Conservation (phyloP, 2,329 filamentous ascomycete genomes). For the Claviceps citrina region DNA sequence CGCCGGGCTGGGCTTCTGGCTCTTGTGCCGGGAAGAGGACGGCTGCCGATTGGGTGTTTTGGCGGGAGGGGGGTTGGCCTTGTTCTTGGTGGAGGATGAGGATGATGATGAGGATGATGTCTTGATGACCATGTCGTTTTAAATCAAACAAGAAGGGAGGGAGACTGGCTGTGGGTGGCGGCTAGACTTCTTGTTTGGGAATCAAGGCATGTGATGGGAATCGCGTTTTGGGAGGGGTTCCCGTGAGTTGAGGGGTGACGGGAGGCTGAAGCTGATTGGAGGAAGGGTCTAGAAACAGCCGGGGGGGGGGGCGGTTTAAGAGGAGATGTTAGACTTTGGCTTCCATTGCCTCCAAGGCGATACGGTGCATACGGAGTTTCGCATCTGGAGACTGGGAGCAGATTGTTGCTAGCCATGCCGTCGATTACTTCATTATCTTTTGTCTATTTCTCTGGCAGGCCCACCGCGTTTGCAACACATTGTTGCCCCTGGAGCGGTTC, state of each 20-base stretch:
- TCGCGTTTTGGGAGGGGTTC: no score
- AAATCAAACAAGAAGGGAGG: neutral
- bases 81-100: no score
- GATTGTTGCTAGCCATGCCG: neutral
- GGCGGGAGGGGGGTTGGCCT: neutral
- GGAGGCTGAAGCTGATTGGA: neutral
- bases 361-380: no score
- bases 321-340: neutral
- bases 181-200: no score
- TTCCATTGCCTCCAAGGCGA: no score
- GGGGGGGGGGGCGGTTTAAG: no score
- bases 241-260: no score
- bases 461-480: no score
- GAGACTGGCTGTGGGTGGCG: no score
- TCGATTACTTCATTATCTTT: no score
- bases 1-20: neutral
- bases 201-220: neutral
- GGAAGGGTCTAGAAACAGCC: neutral
- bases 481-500: no score
- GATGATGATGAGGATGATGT: conserved; percentile 1
- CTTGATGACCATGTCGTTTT: conserved; percentile 4
- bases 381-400: neutral
- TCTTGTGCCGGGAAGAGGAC: neutral
- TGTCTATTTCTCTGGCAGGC: no score
- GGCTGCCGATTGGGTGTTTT: neutral